These are phyloP conservation scores for Exidia glandulosa DNA, from an alignment of 768 basidiomycete genomes.

Conservation along the genomic window DNA sequence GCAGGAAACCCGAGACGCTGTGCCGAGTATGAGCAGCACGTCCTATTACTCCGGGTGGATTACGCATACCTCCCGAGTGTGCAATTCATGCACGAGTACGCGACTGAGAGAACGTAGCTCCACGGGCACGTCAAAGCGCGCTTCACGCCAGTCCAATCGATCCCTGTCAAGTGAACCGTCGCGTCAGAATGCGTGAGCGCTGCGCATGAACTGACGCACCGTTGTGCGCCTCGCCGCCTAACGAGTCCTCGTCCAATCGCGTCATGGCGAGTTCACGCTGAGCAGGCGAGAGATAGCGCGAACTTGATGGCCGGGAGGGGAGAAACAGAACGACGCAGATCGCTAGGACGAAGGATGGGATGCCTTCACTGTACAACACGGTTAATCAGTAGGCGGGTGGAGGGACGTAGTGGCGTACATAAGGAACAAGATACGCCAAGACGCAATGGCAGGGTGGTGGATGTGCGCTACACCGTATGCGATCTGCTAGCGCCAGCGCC, in stretches of 20 bases:
- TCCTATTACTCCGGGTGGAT: neutral
- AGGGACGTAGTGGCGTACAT: conserved; percentile 18
- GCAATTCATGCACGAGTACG: conserved; percentile 23
- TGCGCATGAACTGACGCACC: neutral
- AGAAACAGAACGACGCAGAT: conserved; percentile 26
- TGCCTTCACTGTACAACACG: conserved; percentile 9
- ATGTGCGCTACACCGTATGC: conserved; percentile 17
- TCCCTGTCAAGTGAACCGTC: conserved; percentile 9
- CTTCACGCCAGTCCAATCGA: conserved; percentile 24
- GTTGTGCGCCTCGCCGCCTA: conserved; percentile 10
- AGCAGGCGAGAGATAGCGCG: conserved; percentile 21
- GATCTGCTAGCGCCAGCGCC: conserved; percentile 1
- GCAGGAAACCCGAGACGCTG: conserved; percentile 20
- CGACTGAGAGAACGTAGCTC: conserved; percentile 17
- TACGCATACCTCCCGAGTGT: neutral
- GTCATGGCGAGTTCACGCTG: conserved; percentile 23
- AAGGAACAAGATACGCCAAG: conserved; percentile 25
- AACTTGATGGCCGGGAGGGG: conserved; percentile 23
- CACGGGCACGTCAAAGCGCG: conserved; percentile 23
- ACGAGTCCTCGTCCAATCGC: conserved; percentile 18
- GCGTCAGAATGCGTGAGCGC: too few relatives aligned
- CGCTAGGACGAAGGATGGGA: conserved; percentile 24
- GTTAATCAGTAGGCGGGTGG: neutral
- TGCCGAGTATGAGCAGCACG: neutral
- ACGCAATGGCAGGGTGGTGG: conserved; percentile 6